Percentiles rank a stretch among this genome's conserved stretches.
Evolutionary conservation across 306 rosid genomes (phyloP).

Genomic region (Urtica urens): DNA sequence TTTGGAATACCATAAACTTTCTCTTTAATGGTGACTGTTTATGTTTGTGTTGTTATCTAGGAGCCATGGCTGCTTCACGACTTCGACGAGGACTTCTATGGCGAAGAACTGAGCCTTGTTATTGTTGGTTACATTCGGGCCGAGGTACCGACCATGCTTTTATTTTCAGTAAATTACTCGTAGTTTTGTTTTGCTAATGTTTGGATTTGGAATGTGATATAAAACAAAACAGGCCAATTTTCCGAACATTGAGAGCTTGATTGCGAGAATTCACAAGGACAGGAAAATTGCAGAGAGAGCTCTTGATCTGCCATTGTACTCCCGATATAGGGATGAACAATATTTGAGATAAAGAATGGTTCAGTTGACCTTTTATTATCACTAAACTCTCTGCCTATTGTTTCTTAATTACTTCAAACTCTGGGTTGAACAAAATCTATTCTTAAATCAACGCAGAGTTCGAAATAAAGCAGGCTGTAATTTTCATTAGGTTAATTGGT

Average conservation of each 20-base stretch:
- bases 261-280: constrained; percentile 76
- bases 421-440: too few species aligned
- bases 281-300: constrained; percentile 56
- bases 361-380: neutral
- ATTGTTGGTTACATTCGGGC: constrained; percentile 87
- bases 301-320: constrained; percentile 81
- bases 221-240: constrained; percentile 71
- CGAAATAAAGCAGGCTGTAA: too few species aligned
- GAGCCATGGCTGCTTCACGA: constrained; percentile 98
- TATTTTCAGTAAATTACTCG: neutral
- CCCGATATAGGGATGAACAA: constrained; percentile 45
- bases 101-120: constrained; percentile 68
- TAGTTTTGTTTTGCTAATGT: constrained; percentile 20
- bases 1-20: constrained; percentile 6
- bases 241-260: constrained; percentile 58
- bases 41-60: constrained; percentile 24
- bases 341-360: constrained; percentile 27
- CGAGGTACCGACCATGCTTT: constrained; percentile 39
- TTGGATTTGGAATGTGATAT: constrained; percentile 11
- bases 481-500: too few species aligned
- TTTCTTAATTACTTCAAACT: too few species aligned
- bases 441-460: too few species aligned
- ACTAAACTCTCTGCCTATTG: too few species aligned
- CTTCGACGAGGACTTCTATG: constrained; percentile 62
- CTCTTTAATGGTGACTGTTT: constrained; percentile 5